Evolutionary conservation across 305 asterid genomes (phyloP), one percentile per base, ranked within the genome.

Genomic region (Solanum hybrid): DNA sequence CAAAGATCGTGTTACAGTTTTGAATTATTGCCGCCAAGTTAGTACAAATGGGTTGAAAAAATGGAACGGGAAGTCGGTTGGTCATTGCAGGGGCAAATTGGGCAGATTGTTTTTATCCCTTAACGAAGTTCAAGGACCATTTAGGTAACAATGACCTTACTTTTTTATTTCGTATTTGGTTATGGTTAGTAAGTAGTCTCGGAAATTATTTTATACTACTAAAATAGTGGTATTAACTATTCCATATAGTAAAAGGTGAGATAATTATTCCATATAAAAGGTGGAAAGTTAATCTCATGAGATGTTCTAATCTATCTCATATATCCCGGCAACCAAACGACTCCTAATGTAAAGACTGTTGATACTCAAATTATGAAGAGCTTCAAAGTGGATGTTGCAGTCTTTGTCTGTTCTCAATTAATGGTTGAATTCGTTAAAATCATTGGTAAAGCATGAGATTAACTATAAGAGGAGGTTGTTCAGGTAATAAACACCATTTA

Each of bases 61-160:
- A 20, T 31, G 76, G 88, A 85, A 85, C 13, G 88, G 77, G 77
- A 57, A 85, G 88, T 85, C 77, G 88, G 88, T 85, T 86, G 78
- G 88, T 86, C 24, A 76, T 61, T 22, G 78, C 9, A 61, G 78
- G 88, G 78, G 51, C 77, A 61, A 86, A 86, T 86, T 86, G 51
- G 78, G 88, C 31, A 32, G 32, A 22, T 31, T 61, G 45, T 5
- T 31, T 22, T 85, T 31, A 22, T 29, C 14, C 36, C 34, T 15
- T 41, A 14, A 37, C 86, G 2, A 37, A 37, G 86, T 80, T 37
- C 57, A n/a, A 37, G 87, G 14, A 38, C 87, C 84, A 34, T 36
- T 79, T 36, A n/a, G 73, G 73, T 65, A 79, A 77, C 24, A 31
- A 76, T 33, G 27, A 17, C 27, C 83, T 22, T 65, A 61, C 26